phyloP scores from a whole-genome alignment of 2,329 filamentous ascomycete genomes.

The Beauveria sp. region DNA sequence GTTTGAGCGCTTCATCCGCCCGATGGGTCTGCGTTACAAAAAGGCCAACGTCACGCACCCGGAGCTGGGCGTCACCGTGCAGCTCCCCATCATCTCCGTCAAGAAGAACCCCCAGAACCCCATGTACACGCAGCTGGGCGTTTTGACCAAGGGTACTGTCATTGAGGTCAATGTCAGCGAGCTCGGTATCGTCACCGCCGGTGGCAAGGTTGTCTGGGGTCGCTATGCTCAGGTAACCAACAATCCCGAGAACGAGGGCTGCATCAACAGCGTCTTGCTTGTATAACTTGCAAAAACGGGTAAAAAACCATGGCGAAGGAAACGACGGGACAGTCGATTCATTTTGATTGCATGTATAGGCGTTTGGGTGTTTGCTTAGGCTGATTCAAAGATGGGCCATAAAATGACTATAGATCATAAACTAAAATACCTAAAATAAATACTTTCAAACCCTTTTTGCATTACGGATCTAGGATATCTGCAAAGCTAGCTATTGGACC shows the following conservation, averaged over 20 bases:
- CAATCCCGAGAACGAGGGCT: slow-evolving; percentile 40
- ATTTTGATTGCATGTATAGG: slow-evolving; percentile 19
- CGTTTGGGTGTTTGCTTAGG: slow-evolving; percentile 20
- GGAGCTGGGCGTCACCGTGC: slow-evolving; percentile 78
- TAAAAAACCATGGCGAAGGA: background rate
- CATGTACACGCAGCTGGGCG: slow-evolving; percentile 86
- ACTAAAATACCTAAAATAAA: background rate
- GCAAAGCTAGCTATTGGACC: background rate
- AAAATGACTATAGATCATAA: slow-evolving; percentile 2
- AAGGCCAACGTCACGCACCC: slow-evolving; percentile 58
- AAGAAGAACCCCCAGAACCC: slow-evolving; percentile 71
- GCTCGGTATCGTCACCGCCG: slow-evolving; percentile 80
- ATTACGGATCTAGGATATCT: no score
- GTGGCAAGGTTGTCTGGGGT: slow-evolving; percentile 91
- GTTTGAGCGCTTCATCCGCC: slow-evolving; percentile 50
- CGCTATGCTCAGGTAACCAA: slow-evolving; percentile 67
- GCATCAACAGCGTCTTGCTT: slow-evolving; percentile 33
- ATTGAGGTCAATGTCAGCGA: slow-evolving; percentile 93
- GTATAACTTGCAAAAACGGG: slow-evolving; percentile 17
- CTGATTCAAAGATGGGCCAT: background rate
- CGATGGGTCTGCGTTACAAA: slow-evolving; percentile 44
- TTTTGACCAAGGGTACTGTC: slow-evolving; percentile 71
- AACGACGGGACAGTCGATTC: background rate
- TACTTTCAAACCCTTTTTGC: no score
- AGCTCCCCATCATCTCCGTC: slow-evolving; percentile 67